phyloP scores from a whole-genome alignment of 805 yeast species.

The Cyberlindnera lachancei region DNA sequence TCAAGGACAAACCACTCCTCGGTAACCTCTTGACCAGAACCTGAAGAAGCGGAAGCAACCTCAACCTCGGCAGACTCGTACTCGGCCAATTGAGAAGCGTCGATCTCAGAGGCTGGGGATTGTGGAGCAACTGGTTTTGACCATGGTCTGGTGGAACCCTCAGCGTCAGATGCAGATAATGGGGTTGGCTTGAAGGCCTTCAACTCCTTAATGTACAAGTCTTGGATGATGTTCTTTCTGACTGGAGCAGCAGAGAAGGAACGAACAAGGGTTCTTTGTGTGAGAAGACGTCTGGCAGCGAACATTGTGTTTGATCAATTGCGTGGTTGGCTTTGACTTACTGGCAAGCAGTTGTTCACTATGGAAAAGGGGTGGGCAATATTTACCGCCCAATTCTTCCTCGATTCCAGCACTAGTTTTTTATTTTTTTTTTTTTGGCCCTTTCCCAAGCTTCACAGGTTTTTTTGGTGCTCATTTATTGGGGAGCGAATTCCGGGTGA shows the following conservation, averaged over 20 bases:
- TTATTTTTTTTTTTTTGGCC: too few relatives aligned
- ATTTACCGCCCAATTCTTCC: too few relatives aligned
- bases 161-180: conserved; percentile 65
- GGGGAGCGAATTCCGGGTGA: too few relatives aligned
- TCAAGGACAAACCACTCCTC: conserved; percentile 78
- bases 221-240: conserved; percentile 58
- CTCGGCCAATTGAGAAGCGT: conserved; percentile 57
- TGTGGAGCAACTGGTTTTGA: conserved; percentile 71
- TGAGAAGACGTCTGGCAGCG: conserved; percentile 18
- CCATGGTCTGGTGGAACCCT: conserved; percentile 78
- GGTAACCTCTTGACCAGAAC: conserved; percentile 35
- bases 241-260: conserved; percentile 29
- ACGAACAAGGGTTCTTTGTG: conserved; percentile 24
- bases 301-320: conserved; percentile 19
- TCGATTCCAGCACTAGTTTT: too few relatives aligned
- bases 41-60: conserved; percentile 33
- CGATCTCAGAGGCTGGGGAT: conserved; percentile 63
- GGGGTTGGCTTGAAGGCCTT: conserved; percentile 84
- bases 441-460: too few relatives aligned
- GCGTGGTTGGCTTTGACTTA: too few relatives aligned
- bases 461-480: too few relatives aligned
- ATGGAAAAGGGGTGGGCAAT: too few relatives aligned
- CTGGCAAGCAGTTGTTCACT: too few relatives aligned
- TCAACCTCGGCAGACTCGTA: conserved; percentile 73
- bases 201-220: conserved; percentile 80